Evolutionary conservation across 495 filamentous ascomycete genomes (phyloP).

Genomic region (Chaetomium fimeti): DNA sequence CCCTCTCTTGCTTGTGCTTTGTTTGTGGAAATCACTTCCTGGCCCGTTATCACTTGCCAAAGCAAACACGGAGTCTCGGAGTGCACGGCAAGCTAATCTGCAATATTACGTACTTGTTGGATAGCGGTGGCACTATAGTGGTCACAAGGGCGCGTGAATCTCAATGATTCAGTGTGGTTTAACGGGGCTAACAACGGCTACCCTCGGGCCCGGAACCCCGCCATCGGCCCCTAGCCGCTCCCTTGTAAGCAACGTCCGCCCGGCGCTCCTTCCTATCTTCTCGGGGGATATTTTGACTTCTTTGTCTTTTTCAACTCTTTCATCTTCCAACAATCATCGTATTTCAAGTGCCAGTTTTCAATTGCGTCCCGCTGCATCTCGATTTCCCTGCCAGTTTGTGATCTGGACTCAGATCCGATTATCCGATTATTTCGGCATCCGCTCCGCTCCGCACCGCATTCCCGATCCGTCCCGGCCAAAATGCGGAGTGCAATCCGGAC

Average conservation of each 20-base stretch:
- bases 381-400: neutral
- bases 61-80: neutral
- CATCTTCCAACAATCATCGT: neutral
- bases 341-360: neutral
- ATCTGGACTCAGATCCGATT: neutral
- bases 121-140: constrained; percentile 12
- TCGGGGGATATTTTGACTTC: neutral
- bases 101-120: constrained; percentile 15
- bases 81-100: too few relatives aligned
- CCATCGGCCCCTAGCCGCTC: constrained; percentile 4
- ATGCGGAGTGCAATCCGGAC: constrained; percentile 16
- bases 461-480: constrained; percentile 2
- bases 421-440: neutral
- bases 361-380: neutral
- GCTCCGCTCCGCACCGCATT: neutral
- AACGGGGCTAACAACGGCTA: constrained; percentile 21
- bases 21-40: neutral
- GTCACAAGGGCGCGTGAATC: constrained; percentile 21
- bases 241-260: neutral
- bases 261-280: neutral
- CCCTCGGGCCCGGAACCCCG: constrained; percentile 15
- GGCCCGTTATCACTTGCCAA: neutral
- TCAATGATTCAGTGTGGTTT: constrained; percentile 7
- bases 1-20: neutral
- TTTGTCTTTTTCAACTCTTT: neutral